Base-by-base conservation (phyloP, 2,329 filamentous ascomycete genomes). In the Rhinocladiella mackenziei region DNA sequence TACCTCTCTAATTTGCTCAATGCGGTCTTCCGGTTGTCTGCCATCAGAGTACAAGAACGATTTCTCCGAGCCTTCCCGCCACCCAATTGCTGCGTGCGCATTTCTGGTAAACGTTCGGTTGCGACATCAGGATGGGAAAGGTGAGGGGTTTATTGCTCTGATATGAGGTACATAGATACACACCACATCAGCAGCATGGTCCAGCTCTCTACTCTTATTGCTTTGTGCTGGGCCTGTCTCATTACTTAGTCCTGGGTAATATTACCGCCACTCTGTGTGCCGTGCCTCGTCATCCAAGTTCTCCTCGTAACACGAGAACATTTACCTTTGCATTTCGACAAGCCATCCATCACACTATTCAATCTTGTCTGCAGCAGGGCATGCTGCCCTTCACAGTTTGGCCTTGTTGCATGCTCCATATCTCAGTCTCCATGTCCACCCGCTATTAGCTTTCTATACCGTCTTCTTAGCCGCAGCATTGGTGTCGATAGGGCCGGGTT, bases 381-480 rank as follows among this genome's bases (percentile, higher is more conserved):
- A n/a, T n/a, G n/a, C n/a, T n/a, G n/a, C 17, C 15, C 14, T 13
- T 25, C 25, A 25, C 22, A 14, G 11, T 8, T 38, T 38, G 23
- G 13, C 28, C 17, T 36, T 31, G 15, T 14, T 23, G 23, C 43
- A 29, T 28, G 14, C 14, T 15, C 26, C 28, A 36, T 13, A 20
- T 15, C 36, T 15, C 18, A 17, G 11, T 10, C 32, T 33, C 40
- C 23, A 23, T 38, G 46, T 35, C 39, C 39, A 30, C 38, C 39
- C 43, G 50, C 40, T 29, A 43, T 48, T 53, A 53, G 50, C n/a
- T 30, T 14, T 43, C 18, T 15, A 8, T 36, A 35, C 43, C 43
- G 45, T 18, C 30, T 44, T 28, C 15, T 45, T 53, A 53, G 50
- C 46, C 37, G 50, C 50, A 50, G 39, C 41, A n/a, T 32, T 51